Base-by-base conservation (phyloP, 768 basidiomycete species). In the Lactifluus subvellereus region DNA sequence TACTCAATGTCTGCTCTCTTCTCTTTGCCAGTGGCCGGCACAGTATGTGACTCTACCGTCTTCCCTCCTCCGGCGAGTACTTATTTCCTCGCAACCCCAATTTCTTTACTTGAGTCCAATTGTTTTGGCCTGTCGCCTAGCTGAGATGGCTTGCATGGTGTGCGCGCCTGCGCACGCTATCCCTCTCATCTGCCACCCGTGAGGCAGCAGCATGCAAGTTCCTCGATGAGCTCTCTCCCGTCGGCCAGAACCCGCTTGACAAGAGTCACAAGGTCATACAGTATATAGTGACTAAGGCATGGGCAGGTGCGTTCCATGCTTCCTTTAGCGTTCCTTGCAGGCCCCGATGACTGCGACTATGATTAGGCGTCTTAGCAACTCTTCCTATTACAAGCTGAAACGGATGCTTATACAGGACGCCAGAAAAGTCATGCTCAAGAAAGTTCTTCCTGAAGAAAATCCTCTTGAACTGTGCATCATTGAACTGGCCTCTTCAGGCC, bases 351-450 rank as follows among this genome's bases (percentile, higher is more conserved):
- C 49, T 79, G 80, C 49, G 91, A 93, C 72, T 85, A 85, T 68
- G 83, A 88, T 69, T 71, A 22, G 80, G 13, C 90, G 92, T 69
- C 77, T 92, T 61, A 90, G 88, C 71, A 93, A 93, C 69, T 90
- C 89, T 0, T 86, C 83, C 57, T 93, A 92, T 64, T 81, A 87
- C 4, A 91, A 89, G 78, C 22, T 22, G 22, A 22, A 22, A 22
- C 22, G 22, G 22, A 22, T 22, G 22, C 22, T 22, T 22, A 22
- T 3, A 16, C n/a, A 5, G 20, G 45, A 45, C 20, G n/a, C n/a
- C 16, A 16, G n/a, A 9, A 18, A 16, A 9, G 45, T 45, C n/a
- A 20, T 45, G 45, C n/a, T 20, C 45, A 45, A 45, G n/a, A 45
- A 45, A 6, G 45, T 45, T 20, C 45, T 45, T n/a, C n/a, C n/a